Percentiles rank a stretch among this genome's conserved stretches.
phyloP scores from a whole-genome alignment of 2,329 filamentous ascomycete genomes.

The Dryadomyces quercivorus region DNA sequence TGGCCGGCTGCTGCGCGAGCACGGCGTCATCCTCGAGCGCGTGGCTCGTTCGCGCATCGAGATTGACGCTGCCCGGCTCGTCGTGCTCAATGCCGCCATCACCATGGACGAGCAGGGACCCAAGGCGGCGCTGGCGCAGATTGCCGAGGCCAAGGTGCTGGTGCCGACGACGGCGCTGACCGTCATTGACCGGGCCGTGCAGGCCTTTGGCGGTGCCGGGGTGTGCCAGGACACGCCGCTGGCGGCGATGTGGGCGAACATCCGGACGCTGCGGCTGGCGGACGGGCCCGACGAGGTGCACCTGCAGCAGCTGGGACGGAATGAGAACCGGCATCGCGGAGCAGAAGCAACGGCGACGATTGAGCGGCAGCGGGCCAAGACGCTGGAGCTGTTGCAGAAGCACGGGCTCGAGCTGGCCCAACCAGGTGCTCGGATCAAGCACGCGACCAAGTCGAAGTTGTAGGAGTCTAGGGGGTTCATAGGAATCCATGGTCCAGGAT shows the following conservation, averaged over 20 bases:
- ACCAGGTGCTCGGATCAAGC: slow-evolving; percentile 37
- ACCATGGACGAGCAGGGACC: slow-evolving; percentile 85
- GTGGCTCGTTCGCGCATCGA: slow-evolving; percentile 86
- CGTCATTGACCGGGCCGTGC: slow-evolving; percentile 89
- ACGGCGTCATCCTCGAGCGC: slow-evolving; percentile 92
- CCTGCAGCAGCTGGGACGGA: slow-evolving; percentile 65
- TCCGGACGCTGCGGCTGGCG: slow-evolving; percentile 72
- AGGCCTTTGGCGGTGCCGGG: slow-evolving; percentile 83
- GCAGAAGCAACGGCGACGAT: slow-evolving; percentile 49
- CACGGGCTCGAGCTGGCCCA: slow-evolving; percentile 35
- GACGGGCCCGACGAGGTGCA: slow-evolving; percentile 98
- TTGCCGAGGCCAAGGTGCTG: slow-evolving; percentile 86
- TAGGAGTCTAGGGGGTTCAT: slow-evolving; percentile 16
- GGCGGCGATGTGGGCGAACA: slow-evolving; percentile 68
- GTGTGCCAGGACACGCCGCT: slow-evolving; percentile 91
- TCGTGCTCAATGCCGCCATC: slow-evolving; percentile 89
- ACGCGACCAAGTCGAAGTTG: slow-evolving; percentile 27
- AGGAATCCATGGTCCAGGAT: too few species aligned
- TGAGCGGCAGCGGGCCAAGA: slow-evolving; percentile 49
- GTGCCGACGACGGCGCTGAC: slow-evolving; percentile 71
- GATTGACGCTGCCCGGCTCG: slow-evolving; percentile 79
- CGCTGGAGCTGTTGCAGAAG: slow-evolving; percentile 52
- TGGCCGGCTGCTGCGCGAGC: slow-evolving; percentile 72
- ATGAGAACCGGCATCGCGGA: slow-evolving; percentile 65
- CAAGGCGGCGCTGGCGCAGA: slow-evolving; percentile 83